These are phyloP conservation scores for Nannochloropsis granulata DNA, from an alignment of 108 stramenopile species.

Conservation along the genomic window DNA sequence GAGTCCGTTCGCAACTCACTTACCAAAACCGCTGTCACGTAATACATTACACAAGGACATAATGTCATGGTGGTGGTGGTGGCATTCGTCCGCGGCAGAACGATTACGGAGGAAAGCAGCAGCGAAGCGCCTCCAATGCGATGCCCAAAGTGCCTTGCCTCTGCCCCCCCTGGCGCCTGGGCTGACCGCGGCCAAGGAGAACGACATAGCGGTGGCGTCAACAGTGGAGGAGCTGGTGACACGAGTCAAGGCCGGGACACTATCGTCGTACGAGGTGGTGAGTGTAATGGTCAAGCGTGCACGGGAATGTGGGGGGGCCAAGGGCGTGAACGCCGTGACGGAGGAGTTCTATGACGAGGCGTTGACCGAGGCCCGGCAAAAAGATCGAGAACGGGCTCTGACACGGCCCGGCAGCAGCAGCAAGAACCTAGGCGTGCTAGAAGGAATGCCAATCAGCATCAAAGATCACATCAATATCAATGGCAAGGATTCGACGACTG, in stretches of 20 bases:
- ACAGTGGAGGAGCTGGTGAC: background rate
- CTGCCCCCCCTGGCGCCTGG: background rate
- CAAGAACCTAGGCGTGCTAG: background rate
- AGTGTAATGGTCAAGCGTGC: background rate
- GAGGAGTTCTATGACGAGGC: slow-evolving; percentile 40
- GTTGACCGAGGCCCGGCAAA: background rate
- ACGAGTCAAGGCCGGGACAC: background rate
- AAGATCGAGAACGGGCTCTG: slow-evolving; percentile 2
- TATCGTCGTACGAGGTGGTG: background rate
- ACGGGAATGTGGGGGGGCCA: background rate
- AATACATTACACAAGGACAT: too few relatives aligned
- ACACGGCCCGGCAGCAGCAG: background rate
- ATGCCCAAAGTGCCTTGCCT: background rate
- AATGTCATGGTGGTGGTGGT: background rate
- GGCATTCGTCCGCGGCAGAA: background rate
- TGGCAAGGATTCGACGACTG: slow-evolving; percentile 12
- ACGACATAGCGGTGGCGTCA: background rate
- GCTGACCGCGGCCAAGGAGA: background rate
- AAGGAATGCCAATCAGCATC: slow-evolving; percentile 33
- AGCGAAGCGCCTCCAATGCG: background rate
- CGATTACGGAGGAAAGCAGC: background rate
- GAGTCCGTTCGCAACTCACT: too few relatives aligned
- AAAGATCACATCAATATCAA: slow-evolving; percentile 31
- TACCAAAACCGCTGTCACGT: too few relatives aligned
- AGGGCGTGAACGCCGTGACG: slow-evolving; percentile 15